Conservation (phyloP, 441 rosid genomes). For the Melastoma candidum region DNA sequence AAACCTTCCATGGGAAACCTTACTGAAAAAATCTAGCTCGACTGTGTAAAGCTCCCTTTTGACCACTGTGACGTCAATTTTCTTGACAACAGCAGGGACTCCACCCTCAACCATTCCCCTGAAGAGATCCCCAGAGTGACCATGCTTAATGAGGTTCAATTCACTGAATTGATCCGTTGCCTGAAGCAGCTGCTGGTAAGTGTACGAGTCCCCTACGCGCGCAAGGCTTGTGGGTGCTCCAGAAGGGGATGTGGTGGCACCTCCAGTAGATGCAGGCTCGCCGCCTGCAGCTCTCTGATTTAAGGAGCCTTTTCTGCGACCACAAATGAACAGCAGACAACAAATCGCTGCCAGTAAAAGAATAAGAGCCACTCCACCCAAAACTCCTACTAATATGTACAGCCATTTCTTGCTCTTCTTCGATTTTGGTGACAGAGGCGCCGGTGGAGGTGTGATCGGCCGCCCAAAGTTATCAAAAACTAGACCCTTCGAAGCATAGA, state of each 20-base stretch:
- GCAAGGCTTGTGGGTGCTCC: not conserved
- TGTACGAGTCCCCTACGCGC: not conserved
- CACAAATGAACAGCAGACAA: not conserved
- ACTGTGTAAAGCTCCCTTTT: constrained; percentile 4
- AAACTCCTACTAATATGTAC: not conserved
- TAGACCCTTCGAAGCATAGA: constrained; percentile 5
- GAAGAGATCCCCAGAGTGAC: constrained; percentile 11
- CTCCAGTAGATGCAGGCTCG: not conserved
- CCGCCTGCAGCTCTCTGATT: not conserved
- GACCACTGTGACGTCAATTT: constrained; percentile 1
- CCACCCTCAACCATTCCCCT: constrained; percentile 4
- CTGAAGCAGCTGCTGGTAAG: constrained; percentile 9
- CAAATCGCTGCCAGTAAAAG: not conserved
- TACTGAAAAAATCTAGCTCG: constrained; percentile 7
- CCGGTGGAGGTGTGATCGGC: not conserved
- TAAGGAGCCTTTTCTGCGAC: not conserved
- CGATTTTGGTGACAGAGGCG: not conserved
- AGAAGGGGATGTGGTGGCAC: not conserved
- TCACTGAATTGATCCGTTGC: constrained; percentile 6
- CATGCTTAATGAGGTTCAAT: constrained; percentile 1
- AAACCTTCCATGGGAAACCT: constrained; percentile 6
- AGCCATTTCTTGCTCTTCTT: constrained; percentile 2
- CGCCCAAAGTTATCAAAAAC: constrained; percentile 10
- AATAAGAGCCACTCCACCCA: constrained; percentile 5
- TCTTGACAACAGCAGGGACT: constrained; percentile 6